Evolutionary conservation across 305 asterid species (phyloP).

Genomic region (Fraxinus platypoda): DNA sequence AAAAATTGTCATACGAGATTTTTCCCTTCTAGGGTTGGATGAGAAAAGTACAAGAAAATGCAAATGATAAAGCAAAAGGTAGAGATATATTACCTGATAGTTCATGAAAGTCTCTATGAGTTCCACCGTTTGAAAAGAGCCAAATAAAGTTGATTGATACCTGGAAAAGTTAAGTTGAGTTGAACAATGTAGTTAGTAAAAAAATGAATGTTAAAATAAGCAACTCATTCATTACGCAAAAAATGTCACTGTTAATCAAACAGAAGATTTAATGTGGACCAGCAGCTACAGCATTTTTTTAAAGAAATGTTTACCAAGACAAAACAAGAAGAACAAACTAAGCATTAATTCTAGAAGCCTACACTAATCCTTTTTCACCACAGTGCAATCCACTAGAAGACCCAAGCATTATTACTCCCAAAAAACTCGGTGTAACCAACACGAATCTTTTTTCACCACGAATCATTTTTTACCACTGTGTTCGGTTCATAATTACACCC

Average conservation of each 20-base stretch:
- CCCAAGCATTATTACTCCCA: not conserved
- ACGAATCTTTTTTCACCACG: not conserved
- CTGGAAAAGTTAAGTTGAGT: constrained; percentile 30
- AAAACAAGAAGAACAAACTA: not conserved
- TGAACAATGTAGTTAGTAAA: not conserved
- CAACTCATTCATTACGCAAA: not conserved
- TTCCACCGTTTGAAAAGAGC: constrained; percentile 89
- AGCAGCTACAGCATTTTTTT: not conserved
- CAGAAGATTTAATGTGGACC: not conserved
- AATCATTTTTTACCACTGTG: not conserved
- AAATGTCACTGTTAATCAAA: not conserved
- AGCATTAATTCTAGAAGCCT: not conserved
- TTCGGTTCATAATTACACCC: not conserved
- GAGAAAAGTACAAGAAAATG: not conserved
- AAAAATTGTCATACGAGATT: not conserved
- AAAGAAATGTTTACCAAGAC: not conserved
- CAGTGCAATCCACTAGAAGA: not conserved
- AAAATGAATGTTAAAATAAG: not conserved
- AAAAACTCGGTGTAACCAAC: not conserved
- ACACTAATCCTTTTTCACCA: not conserved
- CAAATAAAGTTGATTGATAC: constrained; percentile 92
- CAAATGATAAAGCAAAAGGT: not conserved
- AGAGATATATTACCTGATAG: constrained; percentile 65
- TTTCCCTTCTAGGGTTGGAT: not conserved
- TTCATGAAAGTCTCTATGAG: constrained; percentile 97